These are phyloP conservation scores for Chaetomium olivaceum DNA, from an alignment of 2,329 filamentous ascomycete genomes.

Conservation along the genomic window DNA sequence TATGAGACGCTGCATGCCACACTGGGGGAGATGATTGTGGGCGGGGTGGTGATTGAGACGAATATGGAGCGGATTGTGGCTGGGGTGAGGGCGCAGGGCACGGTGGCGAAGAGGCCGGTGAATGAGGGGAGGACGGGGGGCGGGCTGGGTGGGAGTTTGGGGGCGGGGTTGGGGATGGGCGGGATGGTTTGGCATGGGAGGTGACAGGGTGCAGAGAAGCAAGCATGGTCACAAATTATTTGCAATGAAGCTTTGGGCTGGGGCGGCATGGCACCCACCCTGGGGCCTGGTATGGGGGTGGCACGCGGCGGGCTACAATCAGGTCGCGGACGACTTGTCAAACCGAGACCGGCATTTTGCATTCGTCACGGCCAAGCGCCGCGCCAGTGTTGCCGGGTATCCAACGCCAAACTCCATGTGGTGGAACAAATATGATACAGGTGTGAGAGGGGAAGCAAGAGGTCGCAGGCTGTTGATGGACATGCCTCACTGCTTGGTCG, in stretches of 20 bases:
- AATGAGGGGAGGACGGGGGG: slow-evolving; percentile 59
- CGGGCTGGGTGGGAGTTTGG: slow-evolving; percentile 41
- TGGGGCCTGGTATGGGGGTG: too few species aligned
- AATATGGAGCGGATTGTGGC: slow-evolving; percentile 84
- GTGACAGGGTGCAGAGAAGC: slow-evolving; percentile 31
- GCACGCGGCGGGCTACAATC: background rate
- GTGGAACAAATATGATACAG: slow-evolving; percentile 29
- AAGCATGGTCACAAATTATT: background rate
- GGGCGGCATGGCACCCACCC: too few species aligned
- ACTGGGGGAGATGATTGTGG: slow-evolving; percentile 90
- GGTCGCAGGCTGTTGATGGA: background rate
- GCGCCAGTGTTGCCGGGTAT: slow-evolving; percentile 32
- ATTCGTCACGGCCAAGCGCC: slow-evolving; percentile 21
- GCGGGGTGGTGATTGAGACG: slow-evolving; percentile 92
- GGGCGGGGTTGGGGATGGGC: slow-evolving; percentile 56
- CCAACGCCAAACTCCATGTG: slow-evolving; percentile 37
- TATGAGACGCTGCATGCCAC: slow-evolving; percentile 95
- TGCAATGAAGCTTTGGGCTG: background rate
- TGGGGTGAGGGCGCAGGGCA: slow-evolving; percentile 75
- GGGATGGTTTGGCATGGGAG: slow-evolving; percentile 56
- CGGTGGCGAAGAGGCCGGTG: slow-evolving; percentile 75
- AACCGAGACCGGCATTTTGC: slow-evolving; percentile 8
- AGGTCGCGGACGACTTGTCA: background rate
- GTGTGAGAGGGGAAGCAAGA: background rate
- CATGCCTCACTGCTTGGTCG: background rate